phyloP scores from a whole-genome alignment of 805 yeast genomes.

The Yamadazyma kitorensis region DNA sequence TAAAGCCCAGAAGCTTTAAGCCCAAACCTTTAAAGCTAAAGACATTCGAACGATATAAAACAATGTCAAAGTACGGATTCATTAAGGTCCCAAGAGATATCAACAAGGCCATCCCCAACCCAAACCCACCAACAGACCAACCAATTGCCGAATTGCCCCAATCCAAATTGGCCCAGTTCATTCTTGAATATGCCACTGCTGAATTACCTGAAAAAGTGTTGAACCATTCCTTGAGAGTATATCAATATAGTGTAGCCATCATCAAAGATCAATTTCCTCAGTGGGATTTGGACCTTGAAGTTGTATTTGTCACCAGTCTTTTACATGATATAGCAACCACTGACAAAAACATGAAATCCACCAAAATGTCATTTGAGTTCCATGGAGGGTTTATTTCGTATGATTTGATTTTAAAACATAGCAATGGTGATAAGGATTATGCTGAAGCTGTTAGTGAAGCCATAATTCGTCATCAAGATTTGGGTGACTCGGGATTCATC shows the following conservation, averaged over 20 bases:
- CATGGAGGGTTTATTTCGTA: constrained; percentile 29
- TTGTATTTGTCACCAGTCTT: constrained; percentile 27
- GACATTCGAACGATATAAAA: too few species aligned
- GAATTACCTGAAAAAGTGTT: constrained; percentile 23
- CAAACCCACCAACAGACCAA: constrained; percentile 23
- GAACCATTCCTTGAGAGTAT: constrained; percentile 30
- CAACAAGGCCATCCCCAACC: constrained; percentile 20
- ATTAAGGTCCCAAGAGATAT: constrained; percentile 27
- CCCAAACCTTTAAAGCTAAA: too few species aligned
- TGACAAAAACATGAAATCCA: constrained; percentile 27
- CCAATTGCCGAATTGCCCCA: constrained; percentile 17
- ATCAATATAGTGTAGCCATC: constrained; percentile 26
- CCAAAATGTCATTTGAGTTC: constrained; percentile 33
- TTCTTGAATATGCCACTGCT: constrained; percentile 20
- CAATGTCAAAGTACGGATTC: constrained; percentile 31
- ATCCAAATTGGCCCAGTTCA: constrained; percentile 15
- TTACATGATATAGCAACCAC: constrained; percentile 36
- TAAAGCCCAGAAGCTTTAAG: too few species aligned
- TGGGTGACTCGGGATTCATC: constrained; percentile 30
- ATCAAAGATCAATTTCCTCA: constrained; percentile 30
- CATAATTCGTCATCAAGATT: constrained; percentile 33
- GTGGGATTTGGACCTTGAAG: constrained; percentile 29
- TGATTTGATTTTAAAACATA: constrained; percentile 21
- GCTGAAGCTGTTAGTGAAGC: constrained; percentile 37
- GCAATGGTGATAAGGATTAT: constrained; percentile 21